A percentile compares a stretch with the other conserved stretches of the same genome.
phyloP scores from a whole-genome alignment of 169 alveolate genomes.

The Perkinsus marinus region DNA sequence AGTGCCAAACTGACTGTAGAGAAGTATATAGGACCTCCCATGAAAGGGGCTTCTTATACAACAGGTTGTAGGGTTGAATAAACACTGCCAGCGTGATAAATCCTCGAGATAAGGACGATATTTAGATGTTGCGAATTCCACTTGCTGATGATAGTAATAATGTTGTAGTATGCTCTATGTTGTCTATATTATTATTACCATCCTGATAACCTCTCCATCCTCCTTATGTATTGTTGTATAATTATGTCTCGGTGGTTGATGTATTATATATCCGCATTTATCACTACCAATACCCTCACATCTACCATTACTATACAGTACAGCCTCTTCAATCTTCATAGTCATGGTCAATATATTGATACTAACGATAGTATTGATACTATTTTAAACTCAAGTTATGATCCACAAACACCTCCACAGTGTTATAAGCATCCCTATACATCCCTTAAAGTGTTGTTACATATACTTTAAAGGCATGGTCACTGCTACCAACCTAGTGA shows the following conservation, averaged over 20 bases:
- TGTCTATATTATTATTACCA: not conserved
- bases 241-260: not conserved
- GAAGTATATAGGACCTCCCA: not conserved
- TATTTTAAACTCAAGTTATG: not conserved
- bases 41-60: not conserved
- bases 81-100: not conserved
- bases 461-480: too few species aligned
- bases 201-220: not conserved
- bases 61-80: not conserved
- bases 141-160: not conserved
- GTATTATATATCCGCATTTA: not conserved
- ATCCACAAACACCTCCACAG: not conserved
- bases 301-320: not conserved
- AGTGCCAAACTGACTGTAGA: not conserved
- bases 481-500: too few species aligned
- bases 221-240: not conserved
- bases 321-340: not conserved
- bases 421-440: not conserved
- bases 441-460: too few species aligned
- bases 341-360: too few species aligned
- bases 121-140: not conserved
- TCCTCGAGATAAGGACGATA: not conserved
- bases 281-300: not conserved
- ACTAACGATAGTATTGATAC: not conserved
- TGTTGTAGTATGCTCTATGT: not conserved